These are phyloP conservation scores for Niveomyces coronatus DNA, from an alignment of 2,329 filamentous ascomycete genomes.

Conservation along the genomic window DNA sequence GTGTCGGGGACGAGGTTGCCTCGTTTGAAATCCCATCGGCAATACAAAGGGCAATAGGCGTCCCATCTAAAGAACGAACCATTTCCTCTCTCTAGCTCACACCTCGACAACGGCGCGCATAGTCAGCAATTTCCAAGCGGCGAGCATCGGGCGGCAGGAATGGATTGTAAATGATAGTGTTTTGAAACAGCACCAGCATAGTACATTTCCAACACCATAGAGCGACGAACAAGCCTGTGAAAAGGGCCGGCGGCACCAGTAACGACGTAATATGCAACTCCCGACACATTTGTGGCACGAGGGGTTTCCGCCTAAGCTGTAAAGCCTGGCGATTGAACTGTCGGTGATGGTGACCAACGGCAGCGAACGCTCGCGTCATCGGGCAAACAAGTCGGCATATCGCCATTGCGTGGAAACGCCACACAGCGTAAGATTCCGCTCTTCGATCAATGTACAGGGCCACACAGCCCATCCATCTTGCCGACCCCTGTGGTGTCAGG, in stretches of 20 bases:
- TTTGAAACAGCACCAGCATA: conserved; percentile 69
- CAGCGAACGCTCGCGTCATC: neutral
- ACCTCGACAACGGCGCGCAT: conserved; percentile 46
- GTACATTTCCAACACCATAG: conserved; percentile 59
- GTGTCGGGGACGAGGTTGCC: conserved; percentile 12
- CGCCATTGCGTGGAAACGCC: conserved; percentile 2
- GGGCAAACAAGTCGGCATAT: neutral
- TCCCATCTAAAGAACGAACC: conserved; percentile 53
- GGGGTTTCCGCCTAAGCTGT: neutral
- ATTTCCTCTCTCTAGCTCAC: conserved; percentile 58
- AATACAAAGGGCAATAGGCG: conserved; percentile 50
- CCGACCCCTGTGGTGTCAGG: too few relatives aligned
- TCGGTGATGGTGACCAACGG: neutral
- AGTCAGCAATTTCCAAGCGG: conserved; percentile 55
- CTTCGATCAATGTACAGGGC: too few relatives aligned
- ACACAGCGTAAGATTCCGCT: too few relatives aligned
- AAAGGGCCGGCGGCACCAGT: conserved; percentile 57
- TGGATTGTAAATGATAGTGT: conserved; percentile 75
- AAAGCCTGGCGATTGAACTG: neutral
- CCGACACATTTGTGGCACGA: conserved; percentile 4
- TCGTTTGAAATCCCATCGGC: conserved; percentile 25
- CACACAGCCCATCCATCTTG: too few relatives aligned
- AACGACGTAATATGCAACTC: conserved; percentile 25
- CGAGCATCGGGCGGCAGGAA: conserved; percentile 62
- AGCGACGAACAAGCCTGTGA: conserved; percentile 51